Evolutionary conservation across 192 early-diverging fungal species (phyloP).

Genomic region (Coemansia sp.): DNA sequence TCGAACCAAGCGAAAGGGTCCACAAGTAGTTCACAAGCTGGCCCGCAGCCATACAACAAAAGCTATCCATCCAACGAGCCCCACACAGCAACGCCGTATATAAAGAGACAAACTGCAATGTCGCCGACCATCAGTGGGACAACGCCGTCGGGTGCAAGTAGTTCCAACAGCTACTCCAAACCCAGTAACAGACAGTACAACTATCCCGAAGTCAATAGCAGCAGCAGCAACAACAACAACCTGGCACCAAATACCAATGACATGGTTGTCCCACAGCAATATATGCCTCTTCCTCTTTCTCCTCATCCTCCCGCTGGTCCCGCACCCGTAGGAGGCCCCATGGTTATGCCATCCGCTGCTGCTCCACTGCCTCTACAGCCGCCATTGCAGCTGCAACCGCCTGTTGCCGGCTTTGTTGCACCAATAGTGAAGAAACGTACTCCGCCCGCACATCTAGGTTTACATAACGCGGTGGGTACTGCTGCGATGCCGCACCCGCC

Average conservation of each 20-base stretch:
- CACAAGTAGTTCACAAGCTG: slow-evolving; percentile 22
- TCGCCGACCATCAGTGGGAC: slow-evolving; percentile 3
- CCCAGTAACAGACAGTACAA: slow-evolving; percentile 4
- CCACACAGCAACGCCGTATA: not conserved
- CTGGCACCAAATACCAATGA: not conserved
- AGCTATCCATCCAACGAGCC: slow-evolving; percentile 31
- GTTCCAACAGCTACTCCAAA: slow-evolving; percentile 1
- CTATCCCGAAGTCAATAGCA: slow-evolving; percentile 17
- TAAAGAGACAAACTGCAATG: not conserved
- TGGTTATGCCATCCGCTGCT: too few relatives aligned
- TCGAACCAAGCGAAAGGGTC: slow-evolving; percentile 25
- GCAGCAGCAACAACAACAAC: slow-evolving; percentile 1
- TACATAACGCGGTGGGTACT: not conserved
- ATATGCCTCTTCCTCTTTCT: too few relatives aligned
- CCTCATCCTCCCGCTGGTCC: too few relatives aligned
- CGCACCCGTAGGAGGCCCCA: too few relatives aligned
- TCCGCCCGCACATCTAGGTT: not conserved
- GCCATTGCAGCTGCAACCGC: too few relatives aligned
- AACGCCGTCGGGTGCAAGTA: slow-evolving; percentile 3
- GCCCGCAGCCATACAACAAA: slow-evolving; percentile 40
- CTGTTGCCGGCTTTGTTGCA: not conserved
- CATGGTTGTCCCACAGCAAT: not conserved
- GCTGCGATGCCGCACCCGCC: not conserved
- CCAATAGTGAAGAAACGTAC: not conserved
- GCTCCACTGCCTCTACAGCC: too few relatives aligned